Base-by-base conservation (phyloP, 2,329 filamentous ascomycete genomes). In the Epicoccum nigrum region DNA sequence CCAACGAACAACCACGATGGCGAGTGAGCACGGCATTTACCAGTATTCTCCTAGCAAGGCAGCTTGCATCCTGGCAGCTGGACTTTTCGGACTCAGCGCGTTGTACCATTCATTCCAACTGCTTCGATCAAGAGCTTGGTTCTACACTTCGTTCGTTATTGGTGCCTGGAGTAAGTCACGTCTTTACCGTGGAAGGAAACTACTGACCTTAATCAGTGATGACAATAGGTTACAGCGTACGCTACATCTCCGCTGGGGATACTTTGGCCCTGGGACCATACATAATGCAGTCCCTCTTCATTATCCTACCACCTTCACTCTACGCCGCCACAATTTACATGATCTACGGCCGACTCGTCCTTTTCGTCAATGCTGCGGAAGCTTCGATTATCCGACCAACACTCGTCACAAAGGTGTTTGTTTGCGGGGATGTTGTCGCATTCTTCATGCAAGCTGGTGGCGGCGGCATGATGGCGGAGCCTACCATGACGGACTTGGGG, bases 341-440 rank as follows among this genome's bases (percentile, higher is more conserved):
- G 75, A 73, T 70, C 1, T 71, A 74, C 15, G 68, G 73, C 11
- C 70, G 74, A 27, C 59, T 77, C 21, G 69, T 77, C 9, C 7
- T 60, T 19, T 69, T 70, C 39, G 63, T 77, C 5, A 67, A 77
- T 21, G 77, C 73, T 2, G 63, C 73, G 20, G 49, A 70, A 1
- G 69, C 74, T 52, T 76, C 78, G 0, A 45, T 79, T 13, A 74
- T 82, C 43, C 56, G 61, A 3, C 65, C 71, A 2, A 72, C 57
- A 7, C 75, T 76, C 68, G 65, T 84, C 3, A 83, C 82, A 4
- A 79, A 76, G 37, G 71, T 79, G n/a, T 85, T 85, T 51, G 81
- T 85, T 7, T 45, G 62, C 7, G 80, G 81, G 34, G 82, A 85
- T 57, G 65, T 83, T 4, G 34, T 82, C 7, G 77, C 77, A 0